phyloP scores from a whole-genome alignment of 768 basidiomycete genomes.

The Rossbeevera mucosa region DNA sequence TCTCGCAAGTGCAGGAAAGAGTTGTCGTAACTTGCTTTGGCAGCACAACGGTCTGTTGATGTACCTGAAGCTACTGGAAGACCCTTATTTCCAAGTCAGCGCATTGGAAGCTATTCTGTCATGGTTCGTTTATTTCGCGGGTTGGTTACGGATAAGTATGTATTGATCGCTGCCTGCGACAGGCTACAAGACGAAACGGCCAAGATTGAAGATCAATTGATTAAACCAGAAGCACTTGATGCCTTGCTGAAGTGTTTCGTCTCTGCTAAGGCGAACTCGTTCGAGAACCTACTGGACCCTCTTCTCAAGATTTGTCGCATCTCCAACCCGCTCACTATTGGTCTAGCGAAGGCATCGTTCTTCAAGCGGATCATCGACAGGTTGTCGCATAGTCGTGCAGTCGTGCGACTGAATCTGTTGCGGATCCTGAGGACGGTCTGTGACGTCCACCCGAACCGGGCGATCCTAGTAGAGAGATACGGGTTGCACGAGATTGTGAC shows the following conservation, averaged over 20 bases:
- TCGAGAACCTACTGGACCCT: slow-evolving; percentile 89
- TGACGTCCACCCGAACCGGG: slow-evolving; percentile 85
- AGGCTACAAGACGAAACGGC: slow-evolving; percentile 96
- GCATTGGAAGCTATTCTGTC: slow-evolving; percentile 86
- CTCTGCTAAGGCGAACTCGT: slow-evolving; percentile 79
- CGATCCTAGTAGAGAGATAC: slow-evolving; percentile 76
- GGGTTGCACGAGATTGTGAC: slow-evolving; percentile 79
- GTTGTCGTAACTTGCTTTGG: slow-evolving; percentile 85
- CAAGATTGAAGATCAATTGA: slow-evolving; percentile 84
- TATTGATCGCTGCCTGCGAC: slow-evolving; percentile 2
- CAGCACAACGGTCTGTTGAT: slow-evolving; percentile 84
- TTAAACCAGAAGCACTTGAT: slow-evolving; percentile 61
- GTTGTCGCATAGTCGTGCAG: slow-evolving; percentile 67
- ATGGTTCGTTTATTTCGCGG: slow-evolving; percentile 51
- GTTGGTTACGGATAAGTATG: too few species aligned
- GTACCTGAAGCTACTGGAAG: slow-evolving; percentile 74
- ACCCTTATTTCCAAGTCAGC: slow-evolving; percentile 89
- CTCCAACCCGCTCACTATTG: slow-evolving; percentile 68
- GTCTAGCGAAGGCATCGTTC: slow-evolving; percentile 76
- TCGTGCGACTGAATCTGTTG: slow-evolving; percentile 86
- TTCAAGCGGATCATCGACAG: slow-evolving; percentile 86
- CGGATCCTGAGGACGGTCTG: slow-evolving; percentile 81
- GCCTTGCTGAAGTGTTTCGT: slow-evolving; percentile 76
- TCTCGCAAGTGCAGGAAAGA: slow-evolving; percentile 91
- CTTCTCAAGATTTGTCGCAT: slow-evolving; percentile 88